phyloP scores from a whole-genome alignment of 805 yeast genomes.

The Pichia membranifaciens region DNA sequence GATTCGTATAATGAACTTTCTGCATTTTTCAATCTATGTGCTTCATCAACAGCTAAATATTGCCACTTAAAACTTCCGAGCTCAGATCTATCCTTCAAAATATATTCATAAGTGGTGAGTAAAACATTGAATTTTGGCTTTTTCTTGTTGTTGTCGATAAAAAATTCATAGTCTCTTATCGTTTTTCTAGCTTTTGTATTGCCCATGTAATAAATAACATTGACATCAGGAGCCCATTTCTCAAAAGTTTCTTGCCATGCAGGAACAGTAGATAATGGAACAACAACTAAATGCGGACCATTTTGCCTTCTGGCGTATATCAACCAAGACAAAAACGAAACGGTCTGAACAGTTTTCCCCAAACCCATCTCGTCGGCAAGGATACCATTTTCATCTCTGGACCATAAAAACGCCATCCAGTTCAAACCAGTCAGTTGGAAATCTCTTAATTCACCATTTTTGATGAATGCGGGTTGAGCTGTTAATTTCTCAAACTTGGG shows the following conservation, averaged over 20 bases:
- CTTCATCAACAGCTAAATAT: constrained; percentile 96
- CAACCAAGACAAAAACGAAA: constrained; percentile 89
- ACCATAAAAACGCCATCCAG: constrained; percentile 99
- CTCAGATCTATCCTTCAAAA: constrained; percentile 78
- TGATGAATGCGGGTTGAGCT: constrained; percentile 82
- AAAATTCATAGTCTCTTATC: constrained; percentile 82
- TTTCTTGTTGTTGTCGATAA: constrained; percentile 45
- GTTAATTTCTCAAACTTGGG: constrained; percentile 86
- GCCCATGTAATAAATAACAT: constrained; percentile 89
- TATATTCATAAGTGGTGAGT: constrained; percentile 93
- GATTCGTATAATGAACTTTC: constrained; percentile 92
- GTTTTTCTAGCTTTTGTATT: constrained; percentile 79
- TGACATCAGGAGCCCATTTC: constrained; percentile 94
- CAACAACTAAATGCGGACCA: constrained; percentile 96
- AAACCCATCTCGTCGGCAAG: constrained; percentile 98
- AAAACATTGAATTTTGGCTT: constrained; percentile 89
- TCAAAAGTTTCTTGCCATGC: constrained; percentile 99
- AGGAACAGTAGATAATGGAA: constrained; percentile 91
- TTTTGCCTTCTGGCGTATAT: constrained; percentile 92
- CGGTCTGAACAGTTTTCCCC: constrained; percentile 97
- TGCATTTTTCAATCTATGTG: constrained; percentile 91
- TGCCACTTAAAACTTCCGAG: constrained; percentile 90
- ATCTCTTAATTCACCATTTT: constrained; percentile 88
- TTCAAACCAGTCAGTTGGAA: constrained; percentile 96
- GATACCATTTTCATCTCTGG: constrained; percentile 94